Conservation (phyloP, 768 basidiomycete genomes). For the Porphyrellus cyaneotinctus region DNA sequence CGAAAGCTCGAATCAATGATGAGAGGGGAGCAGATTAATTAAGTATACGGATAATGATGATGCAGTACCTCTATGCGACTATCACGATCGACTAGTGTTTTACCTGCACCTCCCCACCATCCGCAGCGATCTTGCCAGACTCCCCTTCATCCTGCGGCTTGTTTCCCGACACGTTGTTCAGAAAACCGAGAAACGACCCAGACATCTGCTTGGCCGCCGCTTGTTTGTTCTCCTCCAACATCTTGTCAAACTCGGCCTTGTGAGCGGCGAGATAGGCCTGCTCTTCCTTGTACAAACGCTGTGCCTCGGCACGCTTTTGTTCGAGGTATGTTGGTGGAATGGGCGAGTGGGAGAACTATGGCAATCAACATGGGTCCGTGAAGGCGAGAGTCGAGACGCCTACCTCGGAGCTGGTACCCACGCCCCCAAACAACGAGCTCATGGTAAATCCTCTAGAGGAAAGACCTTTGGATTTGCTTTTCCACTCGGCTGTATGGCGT, state of each 20-base stretch:
- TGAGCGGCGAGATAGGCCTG: conserved; percentile 49
- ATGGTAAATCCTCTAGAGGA: conserved; percentile 41
- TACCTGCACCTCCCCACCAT: conserved; percentile 10
- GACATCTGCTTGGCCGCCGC: conserved; percentile 46
- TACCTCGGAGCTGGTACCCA: conserved; percentile 30
- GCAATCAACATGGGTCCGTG: neutral
- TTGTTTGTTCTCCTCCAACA: conserved; percentile 51
- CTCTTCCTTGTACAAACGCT: conserved; percentile 49
- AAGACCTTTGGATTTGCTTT: conserved; percentile 40
- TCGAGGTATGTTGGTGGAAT: conserved; percentile 50
- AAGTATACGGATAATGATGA: conserved; percentile 1
- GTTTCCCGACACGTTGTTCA: conserved; percentile 24
- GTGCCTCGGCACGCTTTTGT: conserved; percentile 48
- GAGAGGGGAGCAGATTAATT: conserved; percentile 8
- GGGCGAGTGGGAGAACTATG: conserved; percentile 26
- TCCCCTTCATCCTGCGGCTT: conserved; percentile 12
- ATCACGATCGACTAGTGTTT: neutral
- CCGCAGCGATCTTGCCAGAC: conserved; percentile 4
- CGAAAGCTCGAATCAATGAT: too few species aligned
- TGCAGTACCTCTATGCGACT: conserved; percentile 10
- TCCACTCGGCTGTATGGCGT: conserved; percentile 79
- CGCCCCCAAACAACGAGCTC: conserved; percentile 37
- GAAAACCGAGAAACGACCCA: conserved; percentile 34
- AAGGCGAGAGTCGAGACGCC: neutral
- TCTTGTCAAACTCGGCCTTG: conserved; percentile 46